A percentile compares a stretch with the other conserved stretches of the same genome.
phyloP scores from a whole-genome alignment of 2,329 filamentous ascomycete species.

The Sporothrix dimorphospora region DNA sequence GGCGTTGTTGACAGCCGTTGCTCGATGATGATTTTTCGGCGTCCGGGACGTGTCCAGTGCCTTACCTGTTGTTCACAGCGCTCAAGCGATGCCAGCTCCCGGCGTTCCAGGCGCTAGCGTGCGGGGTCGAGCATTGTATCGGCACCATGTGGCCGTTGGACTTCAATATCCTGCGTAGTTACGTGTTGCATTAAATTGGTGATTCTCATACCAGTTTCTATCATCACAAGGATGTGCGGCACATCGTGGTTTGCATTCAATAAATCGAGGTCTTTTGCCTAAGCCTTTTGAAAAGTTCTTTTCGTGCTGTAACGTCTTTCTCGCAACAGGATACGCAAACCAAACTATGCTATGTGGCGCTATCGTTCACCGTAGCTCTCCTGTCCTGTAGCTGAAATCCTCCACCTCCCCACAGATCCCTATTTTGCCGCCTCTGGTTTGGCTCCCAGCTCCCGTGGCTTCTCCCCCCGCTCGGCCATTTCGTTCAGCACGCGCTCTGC shows the following conservation, averaged over 20 bases:
- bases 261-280: too few species aligned
- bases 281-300: too few species aligned
- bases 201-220: too few species aligned
- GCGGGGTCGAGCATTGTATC: not conserved
- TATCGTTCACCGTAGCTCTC: not conserved
- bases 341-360: too few species aligned
- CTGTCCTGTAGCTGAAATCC: not conserved
- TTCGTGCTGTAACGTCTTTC: too few species aligned
- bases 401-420: not conserved
- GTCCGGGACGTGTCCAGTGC: not conserved
- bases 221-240: too few species aligned
- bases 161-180: not conserved
- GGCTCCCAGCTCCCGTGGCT: slow-evolving; percentile 37
- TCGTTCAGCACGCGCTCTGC: slow-evolving; percentile 41
- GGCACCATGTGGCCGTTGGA: not conserved
- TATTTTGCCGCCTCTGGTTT: slow-evolving; percentile 28
- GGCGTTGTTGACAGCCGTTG: not conserved
- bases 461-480: slow-evolving; percentile 41
- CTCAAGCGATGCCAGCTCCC: not conserved
- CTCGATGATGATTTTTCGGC: not conserved
- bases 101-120: not conserved
- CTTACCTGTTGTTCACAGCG: not conserved
- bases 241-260: too few species aligned
- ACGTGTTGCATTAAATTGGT: not conserved
- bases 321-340: not conserved